phyloP scores from a whole-genome alignment of 176 grass and related monocot genomes.

The Poa pratensis region DNA sequence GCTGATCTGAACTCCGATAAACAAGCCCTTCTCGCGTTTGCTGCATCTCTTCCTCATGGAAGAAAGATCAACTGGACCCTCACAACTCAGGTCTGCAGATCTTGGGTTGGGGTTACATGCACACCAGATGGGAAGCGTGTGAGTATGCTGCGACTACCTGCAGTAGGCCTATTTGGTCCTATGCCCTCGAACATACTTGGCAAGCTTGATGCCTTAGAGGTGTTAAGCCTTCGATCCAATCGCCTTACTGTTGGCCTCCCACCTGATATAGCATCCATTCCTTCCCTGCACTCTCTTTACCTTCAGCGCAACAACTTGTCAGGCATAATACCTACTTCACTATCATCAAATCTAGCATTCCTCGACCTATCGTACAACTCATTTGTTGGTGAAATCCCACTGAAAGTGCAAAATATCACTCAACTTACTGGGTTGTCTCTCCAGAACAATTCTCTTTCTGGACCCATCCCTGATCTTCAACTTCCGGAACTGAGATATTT shows the following conservation, averaged over 20 bases:
- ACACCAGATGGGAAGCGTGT: constrained; percentile 61
- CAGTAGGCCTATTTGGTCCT: constrained; percentile 69
- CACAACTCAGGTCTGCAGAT: constrained; percentile 64
- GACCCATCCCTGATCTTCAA: constrained; percentile 68
- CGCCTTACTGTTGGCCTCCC: constrained; percentile 71
- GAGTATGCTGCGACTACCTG: constrained; percentile 63
- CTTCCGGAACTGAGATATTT: constrained; percentile 69
- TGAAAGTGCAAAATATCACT: constrained; percentile 70
- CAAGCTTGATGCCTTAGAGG: constrained; percentile 83
- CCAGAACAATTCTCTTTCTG: constrained; percentile 93
- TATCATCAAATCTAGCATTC: constrained; percentile 71
- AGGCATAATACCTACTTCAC: constrained; percentile 68
- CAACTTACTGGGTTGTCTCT: constrained; percentile 73
- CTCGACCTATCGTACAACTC: constrained; percentile 91
- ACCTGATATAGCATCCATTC: constrained; percentile 77
- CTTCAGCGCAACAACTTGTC: constrained; percentile 92
- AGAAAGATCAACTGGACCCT: constrained; percentile 88
- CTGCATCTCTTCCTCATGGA: constrained; percentile 65
- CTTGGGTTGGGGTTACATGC: constrained; percentile 86
- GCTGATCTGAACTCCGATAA: constrained; percentile 74
- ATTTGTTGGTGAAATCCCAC: constrained; percentile 74
- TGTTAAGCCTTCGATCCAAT: constrained; percentile 90
- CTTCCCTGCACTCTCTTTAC: constrained; percentile 80
- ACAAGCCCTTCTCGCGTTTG: constrained; percentile 80
- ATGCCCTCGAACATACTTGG: constrained; percentile 73